These are phyloP conservation scores for Xylariaceae sp. DNA, from an alignment of 2,329 filamentous ascomycete genomes.

Conservation along the genomic window DNA sequence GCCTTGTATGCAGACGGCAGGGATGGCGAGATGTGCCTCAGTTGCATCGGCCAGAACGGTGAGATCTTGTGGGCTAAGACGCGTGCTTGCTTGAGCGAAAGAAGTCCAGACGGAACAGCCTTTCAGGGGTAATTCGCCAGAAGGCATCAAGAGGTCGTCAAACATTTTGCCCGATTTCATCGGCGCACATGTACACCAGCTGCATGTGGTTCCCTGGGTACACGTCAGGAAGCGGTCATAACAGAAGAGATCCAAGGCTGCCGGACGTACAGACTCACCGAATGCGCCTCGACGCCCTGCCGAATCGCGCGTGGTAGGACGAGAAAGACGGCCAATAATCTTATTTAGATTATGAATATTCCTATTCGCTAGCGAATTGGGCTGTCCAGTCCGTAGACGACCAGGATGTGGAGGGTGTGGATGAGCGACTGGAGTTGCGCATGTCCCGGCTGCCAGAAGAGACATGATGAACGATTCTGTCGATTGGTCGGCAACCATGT, in stretches of 20 bases:
- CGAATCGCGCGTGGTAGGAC: slow-evolving; percentile 6
- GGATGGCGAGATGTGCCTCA: slow-evolving; percentile 7
- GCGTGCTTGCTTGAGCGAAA: too few relatives aligned
- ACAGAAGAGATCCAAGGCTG: too few relatives aligned
- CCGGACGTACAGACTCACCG: slow-evolving; percentile 9
- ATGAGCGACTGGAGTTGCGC: slow-evolving; percentile 8
- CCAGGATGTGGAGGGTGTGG: slow-evolving; percentile 10
- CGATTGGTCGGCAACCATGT: slow-evolving; percentile 18
- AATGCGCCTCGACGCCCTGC: slow-evolving; percentile 7
- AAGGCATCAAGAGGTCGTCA: background rate
- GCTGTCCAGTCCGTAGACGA: slow-evolving; percentile 15
- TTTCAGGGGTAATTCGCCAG: background rate
- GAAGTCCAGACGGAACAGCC: background rate
- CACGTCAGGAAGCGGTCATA: too few relatives aligned
- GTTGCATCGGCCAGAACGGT: slow-evolving; percentile 6
- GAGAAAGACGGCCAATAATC: slow-evolving; percentile 10
- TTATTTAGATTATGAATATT: slow-evolving; percentile 3
- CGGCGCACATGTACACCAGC: background rate
- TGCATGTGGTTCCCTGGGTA: too few relatives aligned
- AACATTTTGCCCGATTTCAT: background rate
- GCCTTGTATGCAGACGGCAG: slow-evolving; percentile 5
- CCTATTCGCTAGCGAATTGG: slow-evolving; percentile 14
- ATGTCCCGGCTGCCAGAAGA: too few relatives aligned
- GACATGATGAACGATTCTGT: background rate
- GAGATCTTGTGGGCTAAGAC: background rate